Conservation (phyloP, 225 moss, liverwort and hornwort genomes). For the Bryoerythrophyllum caledonicum region DNA sequence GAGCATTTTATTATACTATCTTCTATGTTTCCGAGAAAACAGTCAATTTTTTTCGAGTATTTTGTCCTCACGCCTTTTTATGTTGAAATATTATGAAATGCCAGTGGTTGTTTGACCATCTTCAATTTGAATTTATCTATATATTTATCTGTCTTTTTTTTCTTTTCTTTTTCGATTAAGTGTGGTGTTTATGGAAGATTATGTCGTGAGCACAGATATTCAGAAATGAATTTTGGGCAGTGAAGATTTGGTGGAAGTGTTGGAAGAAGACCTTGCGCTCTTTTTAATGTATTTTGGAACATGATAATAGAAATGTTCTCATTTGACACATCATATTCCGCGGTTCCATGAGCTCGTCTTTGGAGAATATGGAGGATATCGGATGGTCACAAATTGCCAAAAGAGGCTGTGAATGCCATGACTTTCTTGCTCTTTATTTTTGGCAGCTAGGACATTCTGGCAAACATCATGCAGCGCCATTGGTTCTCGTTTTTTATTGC, state of each 20-base stretch:
- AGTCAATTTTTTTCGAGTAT: neutral
- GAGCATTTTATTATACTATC: slow-evolving; percentile 13
- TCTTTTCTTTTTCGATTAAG: neutral
- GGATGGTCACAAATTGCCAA: slow-evolving; percentile 18
- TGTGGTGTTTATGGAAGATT: neutral
- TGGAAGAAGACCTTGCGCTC: slow-evolving; percentile 18
- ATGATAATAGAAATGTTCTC: slow-evolving; percentile 26
- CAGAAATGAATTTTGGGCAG: slow-evolving; percentile 99
- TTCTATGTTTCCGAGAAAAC: neutral
- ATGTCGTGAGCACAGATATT: slow-evolving; percentile 73
- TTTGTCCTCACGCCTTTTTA: slow-evolving; percentile 2
- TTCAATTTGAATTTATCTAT: neutral
- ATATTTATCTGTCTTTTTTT: neutral
- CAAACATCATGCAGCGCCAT: slow-evolving; percentile 15
- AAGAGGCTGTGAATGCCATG: slow-evolving; percentile 11
- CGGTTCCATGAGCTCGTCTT: slow-evolving; percentile 17
- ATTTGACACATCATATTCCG: slow-evolving; percentile 26
- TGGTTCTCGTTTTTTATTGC: slow-evolving; percentile 9
- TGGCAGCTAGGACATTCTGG: slow-evolving; percentile 16
- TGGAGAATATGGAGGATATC: slow-evolving; percentile 18
- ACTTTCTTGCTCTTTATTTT: slow-evolving; percentile 20
- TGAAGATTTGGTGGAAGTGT: slow-evolving; percentile 35
- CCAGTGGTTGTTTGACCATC: neutral
- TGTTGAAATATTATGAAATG: neutral
- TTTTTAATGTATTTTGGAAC: slow-evolving; percentile 24